phyloP scores from a whole-genome alignment of 2,329 filamentous ascomycete genomes.

The Sclerotinia sclerotiorum region DNA sequence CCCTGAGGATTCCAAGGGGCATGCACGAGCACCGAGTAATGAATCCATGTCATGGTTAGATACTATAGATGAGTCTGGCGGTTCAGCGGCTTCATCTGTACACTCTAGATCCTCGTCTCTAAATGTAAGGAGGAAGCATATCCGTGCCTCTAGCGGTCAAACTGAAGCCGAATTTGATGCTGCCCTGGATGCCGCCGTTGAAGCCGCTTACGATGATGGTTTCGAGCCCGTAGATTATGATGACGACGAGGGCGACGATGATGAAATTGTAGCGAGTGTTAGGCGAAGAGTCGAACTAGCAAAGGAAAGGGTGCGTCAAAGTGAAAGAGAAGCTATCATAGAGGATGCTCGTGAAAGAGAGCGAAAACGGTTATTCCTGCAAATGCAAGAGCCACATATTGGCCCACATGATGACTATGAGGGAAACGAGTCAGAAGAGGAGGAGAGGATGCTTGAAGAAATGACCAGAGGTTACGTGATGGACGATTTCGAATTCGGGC shows the following conservation, averaged over 20 bases:
- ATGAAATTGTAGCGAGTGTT: constrained; percentile 53
- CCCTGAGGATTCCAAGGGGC: constrained; percentile 42
- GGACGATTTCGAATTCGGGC: constrained; percentile 76
- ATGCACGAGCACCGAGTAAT: constrained; percentile 63
- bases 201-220: constrained; percentile 92
- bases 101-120: constrained; percentile 77
- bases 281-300: constrained; percentile 70
- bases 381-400: constrained; percentile 29
- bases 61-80: constrained; percentile 86
- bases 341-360: constrained; percentile 61
- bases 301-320: constrained; percentile 72
- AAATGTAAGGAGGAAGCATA: constrained; percentile 66
- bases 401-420: constrained; percentile 61
- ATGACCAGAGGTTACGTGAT: constrained; percentile 82
- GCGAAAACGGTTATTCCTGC: constrained; percentile 44
- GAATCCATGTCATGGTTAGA: constrained; percentile 92
- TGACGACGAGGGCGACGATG: constrained; percentile 46
- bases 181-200: constrained; percentile 89
- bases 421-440: constrained; percentile 66
- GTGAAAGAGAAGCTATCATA: constrained; percentile 67
- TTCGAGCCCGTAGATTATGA: constrained; percentile 67
- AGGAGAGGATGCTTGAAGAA: constrained; percentile 77
- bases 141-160: constrained; percentile 65
- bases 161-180: constrained; percentile 92
- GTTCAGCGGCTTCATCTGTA: constrained; percentile 74